phyloP scores from a whole-genome alignment of 2,329 filamentous ascomycete species.

The Aspergillus fischeri region DNA sequence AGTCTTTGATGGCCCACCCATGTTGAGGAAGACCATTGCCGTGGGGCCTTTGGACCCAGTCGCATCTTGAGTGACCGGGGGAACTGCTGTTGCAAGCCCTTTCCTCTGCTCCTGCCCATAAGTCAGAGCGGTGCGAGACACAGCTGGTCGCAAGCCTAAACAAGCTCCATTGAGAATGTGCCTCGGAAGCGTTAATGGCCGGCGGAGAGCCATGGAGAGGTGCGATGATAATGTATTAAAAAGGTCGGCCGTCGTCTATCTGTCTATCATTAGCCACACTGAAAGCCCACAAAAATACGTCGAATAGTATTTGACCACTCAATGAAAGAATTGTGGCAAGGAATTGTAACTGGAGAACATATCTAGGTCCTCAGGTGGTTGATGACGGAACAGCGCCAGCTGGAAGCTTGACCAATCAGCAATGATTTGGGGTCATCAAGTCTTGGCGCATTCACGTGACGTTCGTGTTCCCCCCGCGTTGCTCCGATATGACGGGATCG shows the following conservation, averaged over 20 bases:
- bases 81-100: slow-evolving; percentile 58
- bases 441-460: slow-evolving; percentile 28
- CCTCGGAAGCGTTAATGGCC: slow-evolving; percentile 28
- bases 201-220: slow-evolving; percentile 39
- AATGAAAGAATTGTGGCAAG: not conserved
- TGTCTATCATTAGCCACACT: not conserved
- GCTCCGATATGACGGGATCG: slow-evolving; percentile 11
- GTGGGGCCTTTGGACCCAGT: slow-evolving; percentile 74
- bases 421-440: slow-evolving; percentile 24
- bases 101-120: slow-evolving; percentile 23
- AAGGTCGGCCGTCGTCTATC: not conserved
- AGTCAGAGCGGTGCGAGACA: slow-evolving; percentile 18
- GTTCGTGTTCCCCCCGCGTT: slow-evolving; percentile 30
- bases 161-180: slow-evolving; percentile 23
- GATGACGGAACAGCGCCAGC: slow-evolving; percentile 13
- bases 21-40: slow-evolving; percentile 98
- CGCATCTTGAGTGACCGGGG: slow-evolving; percentile 75
- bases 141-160: slow-evolving; percentile 16
- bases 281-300: not conserved
- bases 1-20: slow-evolving; percentile 89
- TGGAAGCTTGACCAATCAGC: slow-evolving; percentile 26
- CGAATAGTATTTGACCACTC: not conserved
- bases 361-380: not conserved
- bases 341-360: not conserved
- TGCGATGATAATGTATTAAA: not conserved